Evolutionary conservation across 176 grass and related monocot species (phyloP), one percentile per base, ranked within the genome.

Genomic region (Oryza glumipatula): DNA sequence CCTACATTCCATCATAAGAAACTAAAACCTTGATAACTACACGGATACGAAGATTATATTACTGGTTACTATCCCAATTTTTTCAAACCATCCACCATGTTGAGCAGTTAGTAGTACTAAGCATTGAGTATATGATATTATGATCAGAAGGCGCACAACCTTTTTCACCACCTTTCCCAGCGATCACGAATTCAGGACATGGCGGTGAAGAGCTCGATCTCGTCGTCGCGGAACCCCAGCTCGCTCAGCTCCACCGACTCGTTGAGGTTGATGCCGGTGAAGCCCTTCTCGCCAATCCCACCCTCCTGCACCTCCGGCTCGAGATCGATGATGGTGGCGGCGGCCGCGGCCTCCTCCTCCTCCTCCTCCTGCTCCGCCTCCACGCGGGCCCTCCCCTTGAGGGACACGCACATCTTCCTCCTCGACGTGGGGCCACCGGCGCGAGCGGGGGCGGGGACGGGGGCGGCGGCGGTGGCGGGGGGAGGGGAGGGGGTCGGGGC

Each of bases 341-440:
- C 65, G 45, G 21, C 45, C 45, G 35, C 30, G 30, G 30, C 63
- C 63, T 45, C 52, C 24, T 81, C 82, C 22, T 45, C 52, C 24
- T 81, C 82, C 22, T 89, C 77, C 38, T 80, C 76, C 41, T 85
- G 77, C 43, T 81, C 88, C 48, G 80, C 88, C 75, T 86, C 80
- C 9, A 71, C 69, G 5, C 80, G 74, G 17, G 88, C 84, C 85
- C 88, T 79, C 4, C 88, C 88, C 88, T 90, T 90, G 75, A 90
- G 70, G 80, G 80, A 83, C 36, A 90, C 80, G 8, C 74, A 80
- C 9, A 87, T 64, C 75, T 90, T 90, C 79, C 21, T 68, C 74
- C 88, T 79, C 7, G 84, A 90, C 19, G 49, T 87, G 48, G 84
- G 80, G 6, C 41, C 33, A 30, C 58, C n/a, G 26, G 48, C 30